These are phyloP conservation scores for Nidula microcarpa DNA, from an alignment of 768 basidiomycete genomes.

Conservation along the genomic window DNA sequence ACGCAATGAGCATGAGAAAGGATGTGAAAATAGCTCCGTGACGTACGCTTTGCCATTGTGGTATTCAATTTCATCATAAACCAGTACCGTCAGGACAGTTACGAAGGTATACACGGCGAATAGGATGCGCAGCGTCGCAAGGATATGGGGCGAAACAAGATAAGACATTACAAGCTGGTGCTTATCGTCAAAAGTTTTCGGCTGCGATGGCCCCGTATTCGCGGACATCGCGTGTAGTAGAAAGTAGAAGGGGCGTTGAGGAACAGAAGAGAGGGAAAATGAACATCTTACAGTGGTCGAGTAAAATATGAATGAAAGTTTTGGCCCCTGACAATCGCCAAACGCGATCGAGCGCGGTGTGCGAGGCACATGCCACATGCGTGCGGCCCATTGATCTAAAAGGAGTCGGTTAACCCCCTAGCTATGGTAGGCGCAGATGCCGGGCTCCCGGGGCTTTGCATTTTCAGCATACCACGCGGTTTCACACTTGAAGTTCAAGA, in stretches of 20 bases:
- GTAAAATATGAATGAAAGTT: no score
- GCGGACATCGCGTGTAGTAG: no score
- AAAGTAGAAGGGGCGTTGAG: not conserved
- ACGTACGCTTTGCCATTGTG: conserved; percentile 25
- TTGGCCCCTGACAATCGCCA: no score
- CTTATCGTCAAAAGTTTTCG: conserved; percentile 24
- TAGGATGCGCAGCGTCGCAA: conserved; percentile 43
- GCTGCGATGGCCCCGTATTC: no score
- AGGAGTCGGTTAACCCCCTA: no score
- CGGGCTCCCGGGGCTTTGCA: no score
- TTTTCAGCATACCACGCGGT: no score
- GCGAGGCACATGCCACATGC: no score
- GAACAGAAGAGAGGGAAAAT: not conserved
- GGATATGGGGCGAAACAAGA: conserved; percentile 36
- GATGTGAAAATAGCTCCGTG: not conserved
- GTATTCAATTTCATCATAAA: conserved; percentile 21
- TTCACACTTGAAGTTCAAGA: no score
- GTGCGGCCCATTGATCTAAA: no score
- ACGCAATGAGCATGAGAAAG: not conserved
- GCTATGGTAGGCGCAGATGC: no score
- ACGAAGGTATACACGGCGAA: conserved; percentile 50
- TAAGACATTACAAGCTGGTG: conserved; percentile 45
- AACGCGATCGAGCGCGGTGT: no score
- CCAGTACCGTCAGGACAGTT: conserved; percentile 31
- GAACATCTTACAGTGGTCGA: not conserved